Evolutionary conservation across 768 basidiomycete genomes (phyloP).

Genomic region (Xanthoconium purpureum): DNA sequence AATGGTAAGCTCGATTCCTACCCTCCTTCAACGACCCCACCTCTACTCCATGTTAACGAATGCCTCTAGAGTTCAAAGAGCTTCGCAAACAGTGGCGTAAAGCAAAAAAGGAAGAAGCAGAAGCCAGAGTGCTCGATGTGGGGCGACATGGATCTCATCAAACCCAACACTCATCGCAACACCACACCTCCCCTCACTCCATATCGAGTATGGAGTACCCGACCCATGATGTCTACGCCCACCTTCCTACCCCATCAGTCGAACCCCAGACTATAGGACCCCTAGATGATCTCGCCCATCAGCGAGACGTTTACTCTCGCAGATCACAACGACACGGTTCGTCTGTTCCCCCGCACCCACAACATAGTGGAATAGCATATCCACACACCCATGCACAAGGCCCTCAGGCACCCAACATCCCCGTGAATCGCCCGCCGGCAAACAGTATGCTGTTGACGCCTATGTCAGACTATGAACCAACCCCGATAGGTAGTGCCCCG

Average conservation of each 20-base stretch:
- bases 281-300: conserved; percentile 19
- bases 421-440: conserved; percentile 47
- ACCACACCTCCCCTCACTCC: conserved; percentile 25
- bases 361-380: conserved; percentile 14
- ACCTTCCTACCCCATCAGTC: conserved; percentile 25
- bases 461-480: conserved; percentile 54
- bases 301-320: conserved; percentile 20
- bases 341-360: conserved; percentile 19
- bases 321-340: conserved; percentile 28
- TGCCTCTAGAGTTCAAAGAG: conserved; percentile 86
- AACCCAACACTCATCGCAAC: conserved; percentile 16
- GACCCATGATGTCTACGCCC: conserved; percentile 21
- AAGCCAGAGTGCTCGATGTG: conserved; percentile 20
- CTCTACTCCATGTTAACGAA: conserved; percentile 16
- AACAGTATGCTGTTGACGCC: conserved; percentile 72
- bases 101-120: conserved; percentile 76
- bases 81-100: conserved; percentile 95
- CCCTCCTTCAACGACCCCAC: too few relatives aligned
- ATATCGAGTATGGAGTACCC: conserved; percentile 25
- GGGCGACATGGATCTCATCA: conserved; percentile 19
- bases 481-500: conserved; percentile 29
- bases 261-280: background rate
- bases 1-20: conserved; percentile 56
- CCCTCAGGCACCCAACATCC: conserved; percentile 15
- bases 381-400: conserved; percentile 27